These are phyloP conservation scores for Polyporus tsugae DNA, from an alignment of 1,284 basidiomycete genomes.

Conservation along the genomic window DNA sequence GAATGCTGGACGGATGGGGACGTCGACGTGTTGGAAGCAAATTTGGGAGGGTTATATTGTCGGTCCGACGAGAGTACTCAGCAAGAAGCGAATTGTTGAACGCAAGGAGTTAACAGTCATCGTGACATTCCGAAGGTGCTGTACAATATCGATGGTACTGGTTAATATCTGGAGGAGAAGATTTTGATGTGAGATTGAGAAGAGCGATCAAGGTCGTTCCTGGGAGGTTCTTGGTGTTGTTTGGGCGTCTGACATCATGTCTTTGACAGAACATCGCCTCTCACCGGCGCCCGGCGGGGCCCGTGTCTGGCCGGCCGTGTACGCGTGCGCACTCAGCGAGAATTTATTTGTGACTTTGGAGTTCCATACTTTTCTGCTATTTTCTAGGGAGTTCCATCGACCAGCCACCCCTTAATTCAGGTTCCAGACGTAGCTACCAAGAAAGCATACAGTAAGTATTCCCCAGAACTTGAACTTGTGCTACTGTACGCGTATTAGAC, in stretches of 20 bases:
- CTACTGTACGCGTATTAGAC: too few species aligned
- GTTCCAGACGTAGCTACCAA: too few species aligned
- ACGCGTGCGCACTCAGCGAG: too few species aligned
- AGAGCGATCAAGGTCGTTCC: background rate
- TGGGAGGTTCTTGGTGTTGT: background rate
- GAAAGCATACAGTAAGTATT: too few species aligned
- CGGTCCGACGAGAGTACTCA: background rate
- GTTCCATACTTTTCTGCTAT: too few species aligned
- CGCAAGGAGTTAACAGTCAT: background rate
- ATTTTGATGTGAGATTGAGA: background rate
- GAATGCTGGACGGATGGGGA: background rate
- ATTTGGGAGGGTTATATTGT: background rate
- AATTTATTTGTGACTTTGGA: too few species aligned
- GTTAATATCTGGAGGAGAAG: background rate
- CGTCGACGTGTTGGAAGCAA: background rate
- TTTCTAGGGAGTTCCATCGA: too few species aligned
- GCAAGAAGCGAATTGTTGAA: background rate
- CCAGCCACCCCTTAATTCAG: too few species aligned
- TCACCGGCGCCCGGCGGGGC: background rate
- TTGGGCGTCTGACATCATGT: conserved; percentile 4
- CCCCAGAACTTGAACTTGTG: too few species aligned
- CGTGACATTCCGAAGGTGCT: background rate
- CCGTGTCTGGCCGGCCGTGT: background rate
- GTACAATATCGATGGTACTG: background rate
- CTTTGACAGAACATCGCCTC: background rate